A percentile compares a stretch with the other conserved stretches of the same genome.
Evolutionary conservation across 2,329 filamentous ascomycete species (phyloP).

Genomic region (Fusarium miscanthi): DNA sequence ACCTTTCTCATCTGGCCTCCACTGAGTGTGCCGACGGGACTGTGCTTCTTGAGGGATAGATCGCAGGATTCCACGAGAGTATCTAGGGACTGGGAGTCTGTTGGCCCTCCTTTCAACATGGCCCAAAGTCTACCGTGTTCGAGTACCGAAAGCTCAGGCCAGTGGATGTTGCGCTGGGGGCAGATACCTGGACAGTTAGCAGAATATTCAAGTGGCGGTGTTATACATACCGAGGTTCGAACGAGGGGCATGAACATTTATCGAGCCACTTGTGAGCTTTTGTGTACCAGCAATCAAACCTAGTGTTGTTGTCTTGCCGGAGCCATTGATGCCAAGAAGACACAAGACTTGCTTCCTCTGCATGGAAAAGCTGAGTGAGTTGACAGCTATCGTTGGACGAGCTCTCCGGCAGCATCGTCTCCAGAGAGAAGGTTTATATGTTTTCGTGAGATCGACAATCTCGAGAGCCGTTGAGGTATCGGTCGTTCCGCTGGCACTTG

Average conservation of each 20-base stretch:
- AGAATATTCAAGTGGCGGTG: slow-evolving; percentile 10
- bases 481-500: not conserved
- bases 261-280: not conserved
- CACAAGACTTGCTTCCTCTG: slow-evolving; percentile 65
- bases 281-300: slow-evolving; percentile 83
- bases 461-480: not conserved
- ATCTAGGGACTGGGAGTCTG: not conserved
- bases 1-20: slow-evolving; percentile 89
- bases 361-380: not conserved
- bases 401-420: not conserved
- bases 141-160: slow-evolving; percentile 11
- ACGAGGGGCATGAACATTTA: not conserved
- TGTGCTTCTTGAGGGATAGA: slow-evolving; percentile 74
- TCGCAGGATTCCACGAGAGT: slow-evolving; percentile 75
- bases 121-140: slow-evolving; percentile 10
- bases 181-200: not conserved
- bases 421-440: not conserved
- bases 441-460: not conserved
- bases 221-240: not conserved
- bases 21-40: slow-evolving; percentile 76
- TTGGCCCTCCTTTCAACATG: slow-evolving; percentile 6
- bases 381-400: not conserved
- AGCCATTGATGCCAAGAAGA: slow-evolving; percentile 85
- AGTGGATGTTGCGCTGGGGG: slow-evolving; percentile 19
- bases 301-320: slow-evolving; percentile 84